These are phyloP conservation scores for Penicillium paradoxum DNA, from an alignment of 495 filamentous ascomycete species.

Conservation along the genomic window DNA sequence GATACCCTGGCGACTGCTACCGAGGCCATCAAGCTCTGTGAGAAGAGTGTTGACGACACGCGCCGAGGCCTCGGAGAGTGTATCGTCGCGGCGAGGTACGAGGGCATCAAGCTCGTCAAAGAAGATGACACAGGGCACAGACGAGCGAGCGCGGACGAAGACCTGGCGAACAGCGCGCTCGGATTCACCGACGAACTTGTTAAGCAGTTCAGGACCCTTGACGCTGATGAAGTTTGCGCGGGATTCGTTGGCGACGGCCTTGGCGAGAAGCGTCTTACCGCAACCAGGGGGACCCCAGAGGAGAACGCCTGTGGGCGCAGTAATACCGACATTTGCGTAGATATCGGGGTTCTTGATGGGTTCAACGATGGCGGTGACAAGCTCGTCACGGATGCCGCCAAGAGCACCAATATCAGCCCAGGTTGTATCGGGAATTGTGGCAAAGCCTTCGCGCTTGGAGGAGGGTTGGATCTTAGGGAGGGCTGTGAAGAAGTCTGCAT, in stretches of 20 bases:
- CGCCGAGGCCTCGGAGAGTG: conserved; percentile 73
- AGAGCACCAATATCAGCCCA: conserved; percentile 93
- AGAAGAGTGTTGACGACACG: conserved; percentile 93
- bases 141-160: conserved; percentile 81
- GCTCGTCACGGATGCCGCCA: conserved; percentile 68
- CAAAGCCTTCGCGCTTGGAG: conserved; percentile 92
- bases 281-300: conserved; percentile 97
- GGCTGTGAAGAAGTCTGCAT: conserved; percentile 68
- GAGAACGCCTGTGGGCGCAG: conserved; percentile 82
- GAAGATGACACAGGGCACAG: conserved; percentile 90
- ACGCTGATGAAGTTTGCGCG: conserved; percentile 97
- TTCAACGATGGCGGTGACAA: conserved; percentile 83
- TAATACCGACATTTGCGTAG: conserved; percentile 77
- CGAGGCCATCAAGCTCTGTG: conserved; percentile 90
- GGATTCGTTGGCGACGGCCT: conserved; percentile 92
- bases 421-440: conserved; percentile 93
- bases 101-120: conserved; percentile 96
- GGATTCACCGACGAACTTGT: conserved; percentile 94
- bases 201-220: conserved; percentile 89
- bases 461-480: conserved; percentile 86
- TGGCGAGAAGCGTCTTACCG: conserved; percentile 93
- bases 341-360: conserved; percentile 83
- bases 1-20: conserved; percentile 71
- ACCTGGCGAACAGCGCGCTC: conserved; percentile 91
- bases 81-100: conserved; percentile 77